These are phyloP conservation scores for Leccinum variicolor DNA, from an alignment of 768 basidiomycete genomes.

Conservation along the genomic window DNA sequence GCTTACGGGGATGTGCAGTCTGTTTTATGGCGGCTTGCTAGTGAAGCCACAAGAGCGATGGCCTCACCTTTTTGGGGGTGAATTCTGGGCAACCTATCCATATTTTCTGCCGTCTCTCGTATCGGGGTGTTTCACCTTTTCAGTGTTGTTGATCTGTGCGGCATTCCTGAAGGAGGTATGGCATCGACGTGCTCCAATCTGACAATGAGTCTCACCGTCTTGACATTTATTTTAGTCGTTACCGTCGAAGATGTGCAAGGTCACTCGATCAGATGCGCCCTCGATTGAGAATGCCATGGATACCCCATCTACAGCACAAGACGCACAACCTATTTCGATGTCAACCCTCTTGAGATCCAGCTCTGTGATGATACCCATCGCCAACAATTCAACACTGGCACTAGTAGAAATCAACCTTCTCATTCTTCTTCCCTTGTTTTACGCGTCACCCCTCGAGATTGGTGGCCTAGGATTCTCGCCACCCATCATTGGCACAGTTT, in stretches of 20 bases:
- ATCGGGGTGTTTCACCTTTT: conserved; percentile 14
- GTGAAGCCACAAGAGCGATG: conserved; percentile 54
- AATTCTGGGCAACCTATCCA: conserved; percentile 35
- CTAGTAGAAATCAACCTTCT: conserved; percentile 40
- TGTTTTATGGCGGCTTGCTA: conserved; percentile 56
- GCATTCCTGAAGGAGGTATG: conserved; percentile 33
- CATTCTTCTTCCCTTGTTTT: conserved; percentile 45
- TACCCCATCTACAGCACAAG: background rate
- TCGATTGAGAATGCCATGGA: background rate
- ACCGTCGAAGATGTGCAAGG: conserved; percentile 11
- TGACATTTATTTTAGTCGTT: conserved; percentile 20
- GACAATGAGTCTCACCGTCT: background rate
- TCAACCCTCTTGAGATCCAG: conserved; percentile 25
- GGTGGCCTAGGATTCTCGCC: conserved; percentile 44
- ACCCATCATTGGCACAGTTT: conserved; percentile 36
- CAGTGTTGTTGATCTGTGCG: conserved; percentile 14
- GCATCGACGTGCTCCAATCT: background rate
- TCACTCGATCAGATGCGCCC: background rate
- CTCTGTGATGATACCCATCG: conserved; percentile 39
- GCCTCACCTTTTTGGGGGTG: conserved; percentile 43
- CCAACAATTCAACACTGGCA: conserved; percentile 40
- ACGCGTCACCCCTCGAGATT: conserved; percentile 38
- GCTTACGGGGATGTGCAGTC: conserved; percentile 33
- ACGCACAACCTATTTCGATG: conserved; percentile 27
- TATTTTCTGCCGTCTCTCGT: conserved; percentile 36